Conservation (phyloP, 2,329 filamentous ascomycete genomes). For the Dactylellina drechsleri region DNA sequence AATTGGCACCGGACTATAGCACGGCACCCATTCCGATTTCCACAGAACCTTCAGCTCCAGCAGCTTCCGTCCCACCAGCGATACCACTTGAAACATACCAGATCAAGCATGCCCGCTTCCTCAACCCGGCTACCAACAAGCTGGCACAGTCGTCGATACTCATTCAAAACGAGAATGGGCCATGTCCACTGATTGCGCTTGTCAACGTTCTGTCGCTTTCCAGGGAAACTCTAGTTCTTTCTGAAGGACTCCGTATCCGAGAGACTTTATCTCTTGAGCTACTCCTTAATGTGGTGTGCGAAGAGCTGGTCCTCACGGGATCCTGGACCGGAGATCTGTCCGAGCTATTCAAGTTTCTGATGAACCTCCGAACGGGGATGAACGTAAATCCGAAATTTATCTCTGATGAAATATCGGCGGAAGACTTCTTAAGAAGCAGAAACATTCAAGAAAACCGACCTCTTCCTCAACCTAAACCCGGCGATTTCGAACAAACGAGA, state of each 20-base stretch:
- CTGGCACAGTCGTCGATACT: conserved; percentile 84
- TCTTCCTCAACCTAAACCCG: conserved; percentile 64
- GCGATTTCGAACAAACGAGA: conserved; percentile 84
- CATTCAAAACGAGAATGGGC: conserved; percentile 92
- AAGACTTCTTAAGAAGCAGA: conserved; percentile 55
- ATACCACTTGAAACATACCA: conserved; percentile 78
- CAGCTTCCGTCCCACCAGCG: conserved; percentile 25
- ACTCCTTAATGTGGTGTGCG: conserved; percentile 87
- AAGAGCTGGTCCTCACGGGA: conserved; percentile 85
- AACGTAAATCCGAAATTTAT: conserved; percentile 95
- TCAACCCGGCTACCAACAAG: conserved; percentile 71
- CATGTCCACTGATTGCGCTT: conserved; percentile 89
- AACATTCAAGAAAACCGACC: conserved; percentile 57
- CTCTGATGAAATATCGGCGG: conserved; percentile 62
- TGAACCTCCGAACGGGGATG: conserved; percentile 93
- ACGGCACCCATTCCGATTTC: conserved; percentile 35
- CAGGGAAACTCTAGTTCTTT: conserved; percentile 72
- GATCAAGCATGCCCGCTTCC: conserved; percentile 90
- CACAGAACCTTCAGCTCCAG: conserved; percentile 21
- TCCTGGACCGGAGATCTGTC: conserved; percentile 77
- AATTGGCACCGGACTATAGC: conserved; percentile 25
- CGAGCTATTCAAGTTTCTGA: conserved; percentile 86
- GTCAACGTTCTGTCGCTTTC: conserved; percentile 92
- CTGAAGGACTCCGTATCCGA: conserved; percentile 78
- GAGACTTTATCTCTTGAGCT: conserved; percentile 89